These are phyloP conservation scores for Poa annua DNA, from an alignment of 176 grass and related monocot genomes.

Conservation along the genomic window DNA sequence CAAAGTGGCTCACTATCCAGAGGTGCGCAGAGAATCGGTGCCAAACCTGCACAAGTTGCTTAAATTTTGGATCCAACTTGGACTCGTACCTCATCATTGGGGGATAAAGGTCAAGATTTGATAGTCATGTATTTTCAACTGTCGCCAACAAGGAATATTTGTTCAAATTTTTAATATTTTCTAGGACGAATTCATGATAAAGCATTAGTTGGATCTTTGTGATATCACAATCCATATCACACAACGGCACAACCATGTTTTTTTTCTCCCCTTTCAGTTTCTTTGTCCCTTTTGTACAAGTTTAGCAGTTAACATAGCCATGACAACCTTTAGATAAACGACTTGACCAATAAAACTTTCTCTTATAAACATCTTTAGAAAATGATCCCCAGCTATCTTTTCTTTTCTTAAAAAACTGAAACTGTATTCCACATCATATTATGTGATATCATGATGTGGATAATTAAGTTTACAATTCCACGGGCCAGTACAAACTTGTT, in stretches of 20 bases:
- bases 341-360: neutral
- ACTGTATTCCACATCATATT: neutral
- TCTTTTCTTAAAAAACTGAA: neutral
- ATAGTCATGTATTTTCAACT: neutral
- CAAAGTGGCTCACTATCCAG: neutral
- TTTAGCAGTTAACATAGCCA: neutral
- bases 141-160: neutral
- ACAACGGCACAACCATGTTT: neutral
- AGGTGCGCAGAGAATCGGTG: neutral
- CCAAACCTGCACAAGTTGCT: conserved; percentile 12
- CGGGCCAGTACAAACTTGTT: neutral
- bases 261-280: neutral
- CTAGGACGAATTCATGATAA: neutral
- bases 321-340: neutral
- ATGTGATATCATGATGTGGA: neutral
- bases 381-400: neutral
- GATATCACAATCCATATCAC: neutral
- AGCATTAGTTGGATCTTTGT: neutral
- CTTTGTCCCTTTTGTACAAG: conserved; percentile 9
- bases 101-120: conserved; percentile 7
- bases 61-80: conserved; percentile 20
- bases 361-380: neutral
- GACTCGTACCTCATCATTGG: conserved; percentile 7
- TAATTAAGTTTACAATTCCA: neutral
- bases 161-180: conserved; percentile 1